A percentile compares a stretch with the other conserved stretches of the same genome.
These are phyloP conservation scores for Pseudoscleropodium purum DNA, from an alignment of 225 moss, liverwort and hornwort species.

Conservation along the genomic window DNA sequence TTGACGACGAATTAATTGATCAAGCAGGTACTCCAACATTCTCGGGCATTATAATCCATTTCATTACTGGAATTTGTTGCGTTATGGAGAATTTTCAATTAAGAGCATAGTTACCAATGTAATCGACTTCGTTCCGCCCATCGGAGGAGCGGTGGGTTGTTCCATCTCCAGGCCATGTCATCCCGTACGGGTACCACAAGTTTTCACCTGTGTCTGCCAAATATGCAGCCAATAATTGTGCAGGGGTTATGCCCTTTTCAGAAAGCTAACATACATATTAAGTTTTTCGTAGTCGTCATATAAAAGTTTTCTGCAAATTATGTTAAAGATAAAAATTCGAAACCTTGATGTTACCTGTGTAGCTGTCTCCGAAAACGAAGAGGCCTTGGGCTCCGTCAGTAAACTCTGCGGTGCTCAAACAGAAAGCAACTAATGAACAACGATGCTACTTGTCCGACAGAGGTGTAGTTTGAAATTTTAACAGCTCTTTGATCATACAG, in stretches of 20 bases:
- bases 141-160: conserved; percentile 22
- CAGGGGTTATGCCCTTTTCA: neutral
- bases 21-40: neutral
- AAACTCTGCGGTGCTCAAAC: neutral
- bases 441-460: neutral
- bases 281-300: neutral
- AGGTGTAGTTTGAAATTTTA: neutral
- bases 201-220: conserved; percentile 29
- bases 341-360: conserved; percentile 3
- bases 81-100: neutral
- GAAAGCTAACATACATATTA: neutral
- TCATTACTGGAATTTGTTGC: neutral
- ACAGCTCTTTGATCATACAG: neutral
- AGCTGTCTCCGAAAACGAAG: conserved; percentile 27
- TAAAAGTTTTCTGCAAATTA: neutral
- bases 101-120: conserved; percentile 4
- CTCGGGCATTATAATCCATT: neutral
- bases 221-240: neutral
- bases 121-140: conserved; percentile 28
- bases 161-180: conserved; percentile 27
- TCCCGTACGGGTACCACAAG: conserved; percentile 17
- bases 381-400: conserved; percentile 12
- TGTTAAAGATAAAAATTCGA: neutral
- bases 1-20: neutral
- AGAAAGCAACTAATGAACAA: neutral